phyloP scores from a whole-genome alignment of 306 rosid species.

The Rosa rugosa region DNA sequence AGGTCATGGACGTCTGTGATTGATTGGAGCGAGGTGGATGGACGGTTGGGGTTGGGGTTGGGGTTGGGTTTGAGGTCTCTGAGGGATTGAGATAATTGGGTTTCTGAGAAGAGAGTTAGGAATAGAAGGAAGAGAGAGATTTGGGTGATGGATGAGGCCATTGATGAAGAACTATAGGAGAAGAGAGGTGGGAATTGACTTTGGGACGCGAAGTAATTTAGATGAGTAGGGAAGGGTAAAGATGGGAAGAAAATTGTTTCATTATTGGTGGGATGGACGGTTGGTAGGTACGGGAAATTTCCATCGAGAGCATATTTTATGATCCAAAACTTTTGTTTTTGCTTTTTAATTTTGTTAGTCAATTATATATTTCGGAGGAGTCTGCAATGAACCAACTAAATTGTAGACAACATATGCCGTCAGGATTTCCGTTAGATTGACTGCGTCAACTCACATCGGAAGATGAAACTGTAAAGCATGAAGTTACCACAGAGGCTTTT shows the following conservation, averaged over 20 bases:
- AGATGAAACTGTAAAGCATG: too few species aligned
- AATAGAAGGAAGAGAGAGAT: conserved; percentile 29
- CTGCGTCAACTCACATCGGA: too few species aligned
- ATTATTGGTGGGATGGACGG: background rate
- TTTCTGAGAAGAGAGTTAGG: conserved; percentile 20
- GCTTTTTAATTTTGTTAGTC: too few species aligned
- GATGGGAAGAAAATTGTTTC: background rate
- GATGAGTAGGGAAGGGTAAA: background rate
- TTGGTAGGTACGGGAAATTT: background rate
- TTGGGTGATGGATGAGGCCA: conserved; percentile 30
- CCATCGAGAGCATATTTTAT: too few species aligned
- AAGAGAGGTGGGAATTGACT: background rate
- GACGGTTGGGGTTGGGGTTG: conserved; percentile 14
- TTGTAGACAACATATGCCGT: too few species aligned
- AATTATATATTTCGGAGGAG: too few species aligned
- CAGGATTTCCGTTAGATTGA: too few species aligned
- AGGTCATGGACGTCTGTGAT: conserved; percentile 57
- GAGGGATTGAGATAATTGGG: conserved; percentile 22
- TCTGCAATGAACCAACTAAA: too few species aligned
- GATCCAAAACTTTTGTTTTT: too few species aligned
- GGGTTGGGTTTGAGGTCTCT: conserved; percentile 15
- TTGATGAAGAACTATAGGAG: conserved; percentile 16
- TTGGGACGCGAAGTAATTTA: background rate
- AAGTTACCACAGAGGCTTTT: too few species aligned
- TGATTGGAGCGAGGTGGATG: conserved; percentile 8